Conservation (phyloP, 192 early-diverging fungal genomes). For the Backusella sp. region DNA sequence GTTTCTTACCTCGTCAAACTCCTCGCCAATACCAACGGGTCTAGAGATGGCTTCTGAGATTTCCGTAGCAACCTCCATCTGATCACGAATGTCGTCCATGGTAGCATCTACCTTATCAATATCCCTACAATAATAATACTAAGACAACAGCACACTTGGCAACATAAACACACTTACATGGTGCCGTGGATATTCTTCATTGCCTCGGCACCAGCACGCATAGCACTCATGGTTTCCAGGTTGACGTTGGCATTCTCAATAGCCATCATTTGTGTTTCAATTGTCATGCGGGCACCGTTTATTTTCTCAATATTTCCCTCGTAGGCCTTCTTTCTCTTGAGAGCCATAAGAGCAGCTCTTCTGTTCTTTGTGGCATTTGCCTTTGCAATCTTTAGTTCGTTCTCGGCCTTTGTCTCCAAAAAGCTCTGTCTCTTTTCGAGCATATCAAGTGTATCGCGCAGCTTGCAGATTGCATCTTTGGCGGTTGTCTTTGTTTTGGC, state of each 20-base stretch:
- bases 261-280: slow-evolving; percentile 93
- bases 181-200: slow-evolving; percentile 92
- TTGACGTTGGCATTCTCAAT: slow-evolving; percentile 98
- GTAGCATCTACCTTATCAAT: slow-evolving; percentile 94
- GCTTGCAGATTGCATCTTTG: slow-evolving; percentile 92
- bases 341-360: slow-evolving; percentile 81
- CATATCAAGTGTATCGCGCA: slow-evolving; percentile 90
- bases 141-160: background rate
- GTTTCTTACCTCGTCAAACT: slow-evolving; percentile 75
- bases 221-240: slow-evolving; percentile 91
- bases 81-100: slow-evolving; percentile 97
- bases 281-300: slow-evolving; percentile 81
- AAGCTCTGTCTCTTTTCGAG: slow-evolving; percentile 93
- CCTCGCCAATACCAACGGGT: slow-evolving; percentile 84
- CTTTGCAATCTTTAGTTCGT: slow-evolving; percentile 82
- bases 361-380: slow-evolving; percentile 92
- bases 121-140: slow-evolving; percentile 48
- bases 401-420: slow-evolving; percentile 84
- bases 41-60: slow-evolving; percentile 90
- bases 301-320: slow-evolving; percentile 88
- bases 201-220: slow-evolving; percentile 88
- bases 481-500: slow-evolving; percentile 68
- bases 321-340: slow-evolving; percentile 90
- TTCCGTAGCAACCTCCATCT: slow-evolving; percentile 96
- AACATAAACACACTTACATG: slow-evolving; percentile 54